Percentiles rank a stretch among this genome's conserved stretches.
Conservation (phyloP, 1,139 yeast species). For the Blastobotrys illinoisensis region DNA sequence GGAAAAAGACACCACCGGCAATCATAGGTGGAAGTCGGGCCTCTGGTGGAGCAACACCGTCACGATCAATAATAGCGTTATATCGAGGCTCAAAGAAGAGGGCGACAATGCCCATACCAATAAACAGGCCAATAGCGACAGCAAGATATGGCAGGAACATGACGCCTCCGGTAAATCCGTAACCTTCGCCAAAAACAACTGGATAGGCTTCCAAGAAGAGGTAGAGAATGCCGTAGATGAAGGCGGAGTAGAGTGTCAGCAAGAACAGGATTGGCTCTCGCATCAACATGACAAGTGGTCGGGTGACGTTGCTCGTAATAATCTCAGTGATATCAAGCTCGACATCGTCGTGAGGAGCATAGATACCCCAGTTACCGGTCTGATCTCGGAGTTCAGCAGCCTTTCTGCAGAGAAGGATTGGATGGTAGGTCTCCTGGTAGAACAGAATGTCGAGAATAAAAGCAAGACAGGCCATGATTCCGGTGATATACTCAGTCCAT, state of each 20-base stretch:
- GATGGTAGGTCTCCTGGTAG: slow-evolving; percentile 45
- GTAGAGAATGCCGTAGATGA: slow-evolving; percentile 79
- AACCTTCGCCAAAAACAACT: slow-evolving; percentile 56
- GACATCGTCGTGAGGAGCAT: slow-evolving; percentile 77
- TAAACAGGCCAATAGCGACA: slow-evolving; percentile 46
- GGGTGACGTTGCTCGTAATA: slow-evolving; percentile 58
- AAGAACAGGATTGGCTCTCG: slow-evolving; percentile 70
- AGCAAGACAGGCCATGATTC: slow-evolving; percentile 40
- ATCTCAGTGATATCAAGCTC: slow-evolving; percentile 58
- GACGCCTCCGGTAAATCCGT: slow-evolving; percentile 47
- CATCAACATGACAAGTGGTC: slow-evolving; percentile 66
- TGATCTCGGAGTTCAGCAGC: slow-evolving; percentile 46
- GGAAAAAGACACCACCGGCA: slow-evolving; percentile 60
- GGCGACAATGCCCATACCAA: slow-evolving; percentile 16
- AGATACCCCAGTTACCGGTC: slow-evolving; percentile 66
- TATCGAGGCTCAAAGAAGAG: slow-evolving; percentile 31
- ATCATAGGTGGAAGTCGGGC: slow-evolving; percentile 75
- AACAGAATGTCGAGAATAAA: slow-evolving; percentile 32
- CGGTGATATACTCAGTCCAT: slow-evolving; percentile 50
- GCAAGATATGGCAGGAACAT: slow-evolving; percentile 45
- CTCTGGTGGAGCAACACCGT: slow-evolving; percentile 54
- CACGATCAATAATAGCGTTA: slow-evolving; percentile 21
- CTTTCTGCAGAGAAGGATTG: slow-evolving; percentile 39
- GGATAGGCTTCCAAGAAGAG: slow-evolving; percentile 77
- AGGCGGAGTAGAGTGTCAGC: slow-evolving; percentile 71